Percentiles rank a stretch among this genome's conserved stretches.
These are phyloP conservation scores for Microbotryum scabiosae DNA, from an alignment of 1,284 basidiomycete genomes.

Conservation along the genomic window DNA sequence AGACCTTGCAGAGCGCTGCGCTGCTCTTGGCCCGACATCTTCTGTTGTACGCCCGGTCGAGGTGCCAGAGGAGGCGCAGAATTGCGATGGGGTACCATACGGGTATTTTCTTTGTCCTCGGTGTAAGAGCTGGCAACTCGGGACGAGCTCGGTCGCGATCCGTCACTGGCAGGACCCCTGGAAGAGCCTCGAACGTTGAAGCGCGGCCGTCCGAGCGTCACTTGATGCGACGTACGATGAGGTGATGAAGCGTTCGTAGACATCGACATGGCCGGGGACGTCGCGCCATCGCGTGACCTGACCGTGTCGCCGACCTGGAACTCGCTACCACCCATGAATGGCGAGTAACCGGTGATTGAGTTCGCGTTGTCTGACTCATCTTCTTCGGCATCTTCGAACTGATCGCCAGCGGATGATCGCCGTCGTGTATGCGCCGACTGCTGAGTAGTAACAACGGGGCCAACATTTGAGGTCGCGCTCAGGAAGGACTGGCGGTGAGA, in stretches of 20 bases:
- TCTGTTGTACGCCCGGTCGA: slow-evolving; percentile 3
- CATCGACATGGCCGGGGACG: slow-evolving; percentile 18
- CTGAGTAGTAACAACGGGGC: slow-evolving; percentile 9
- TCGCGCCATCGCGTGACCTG: not conserved
- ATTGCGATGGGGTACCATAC: slow-evolving; percentile 1
- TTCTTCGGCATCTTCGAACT: slow-evolving; percentile 51
- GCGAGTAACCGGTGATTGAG: slow-evolving; percentile 24
- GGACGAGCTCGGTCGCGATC: not conserved
- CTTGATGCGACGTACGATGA: not conserved
- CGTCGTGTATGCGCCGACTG: slow-evolving; percentile 14
- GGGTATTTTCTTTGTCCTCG: slow-evolving; percentile 32
- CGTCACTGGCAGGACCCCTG: not conserved
- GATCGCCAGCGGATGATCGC: slow-evolving; percentile 35
- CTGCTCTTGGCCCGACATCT: not conserved
- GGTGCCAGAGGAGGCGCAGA: slow-evolving; percentile 12
- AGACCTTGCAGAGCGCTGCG: slow-evolving; percentile 1
- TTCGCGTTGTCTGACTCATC: slow-evolving; percentile 41
- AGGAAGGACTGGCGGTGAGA: slow-evolving; percentile 15
- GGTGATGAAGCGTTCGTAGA: slow-evolving; percentile 11
- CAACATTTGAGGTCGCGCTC: slow-evolving; percentile 12
- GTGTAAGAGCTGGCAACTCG: not conserved
- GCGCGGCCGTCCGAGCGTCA: slow-evolving; percentile 10
- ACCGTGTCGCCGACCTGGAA: slow-evolving; percentile 3
- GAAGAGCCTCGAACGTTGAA: slow-evolving; percentile 18
- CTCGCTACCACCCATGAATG: slow-evolving; percentile 5